Evolutionary conservation across 768 basidiomycete genomes (phyloP).

Genomic region (Astraeus odoratus): DNA sequence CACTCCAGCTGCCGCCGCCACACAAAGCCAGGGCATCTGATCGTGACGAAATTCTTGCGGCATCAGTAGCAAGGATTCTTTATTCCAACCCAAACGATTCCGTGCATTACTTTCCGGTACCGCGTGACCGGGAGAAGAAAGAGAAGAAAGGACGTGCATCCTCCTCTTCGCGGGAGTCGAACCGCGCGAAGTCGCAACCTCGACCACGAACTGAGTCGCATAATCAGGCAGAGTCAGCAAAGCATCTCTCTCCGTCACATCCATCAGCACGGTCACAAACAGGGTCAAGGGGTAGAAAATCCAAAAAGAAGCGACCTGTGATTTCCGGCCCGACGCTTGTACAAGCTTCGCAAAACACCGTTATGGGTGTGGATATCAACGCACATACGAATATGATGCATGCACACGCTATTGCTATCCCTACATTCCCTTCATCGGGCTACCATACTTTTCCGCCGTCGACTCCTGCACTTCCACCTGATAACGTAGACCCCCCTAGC

Average conservation of each 20-base stretch:
- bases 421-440: background rate
- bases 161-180: background rate
- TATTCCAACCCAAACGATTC: conserved; percentile 16
- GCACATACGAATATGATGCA: background rate
- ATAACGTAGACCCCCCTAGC: background rate
- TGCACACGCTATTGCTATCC: background rate
- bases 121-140: conserved; percentile 8
- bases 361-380: background rate
- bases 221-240: background rate
- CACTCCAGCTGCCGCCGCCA: background rate
- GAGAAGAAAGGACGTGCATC: background rate
- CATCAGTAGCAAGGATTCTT: conserved; percentile 9
- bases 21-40: background rate
- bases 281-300: background rate
- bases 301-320: too few species aligned
- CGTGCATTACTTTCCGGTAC: conserved; percentile 9
- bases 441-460: background rate
- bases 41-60: conserved; percentile 6
- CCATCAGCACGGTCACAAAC: background rate
- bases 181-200: background rate
- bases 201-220: background rate
- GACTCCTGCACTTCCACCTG: background rate
- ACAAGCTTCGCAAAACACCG: background rate
- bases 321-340: background rate
- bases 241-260: background rate